A percentile compares a stretch with the other conserved stretches of the same genome.
Conservation (phyloP, 106 monocot species). For the Agapanthus africanus region DNA sequence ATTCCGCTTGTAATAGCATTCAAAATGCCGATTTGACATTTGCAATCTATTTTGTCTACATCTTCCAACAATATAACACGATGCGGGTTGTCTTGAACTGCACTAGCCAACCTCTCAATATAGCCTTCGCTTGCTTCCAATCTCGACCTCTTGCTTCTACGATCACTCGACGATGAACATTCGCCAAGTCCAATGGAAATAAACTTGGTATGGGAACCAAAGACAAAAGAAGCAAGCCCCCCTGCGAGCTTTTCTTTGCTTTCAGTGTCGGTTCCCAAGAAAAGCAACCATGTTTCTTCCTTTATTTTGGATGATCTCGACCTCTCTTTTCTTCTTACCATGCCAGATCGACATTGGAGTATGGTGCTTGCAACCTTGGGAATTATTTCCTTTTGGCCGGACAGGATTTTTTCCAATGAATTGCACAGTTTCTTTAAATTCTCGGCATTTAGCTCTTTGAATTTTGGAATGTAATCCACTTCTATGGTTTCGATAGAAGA, state of each 20-base stretch:
- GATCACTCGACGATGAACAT: conserved; percentile 16
- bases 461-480: conserved; percentile 28
- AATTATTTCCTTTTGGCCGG: conserved; percentile 55
- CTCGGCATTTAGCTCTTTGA: conserved; percentile 78
- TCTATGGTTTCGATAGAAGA: conserved; percentile 42
- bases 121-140: conserved; percentile 20
- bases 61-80: conserved; percentile 63
- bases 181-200: conserved; percentile 19
- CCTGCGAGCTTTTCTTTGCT: conserved; percentile 54
- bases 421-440: conserved; percentile 66
- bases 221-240: conserved; percentile 61
- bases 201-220: conserved; percentile 38
- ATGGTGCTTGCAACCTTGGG: conserved; percentile 68
- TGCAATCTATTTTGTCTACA: conserved; percentile 44
- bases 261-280: conserved; percentile 57
- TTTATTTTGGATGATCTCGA: conserved; percentile 10
- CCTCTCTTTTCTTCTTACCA: conserved; percentile 38
- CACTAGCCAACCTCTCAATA: conserved; percentile 30
- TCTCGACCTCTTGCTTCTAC: conserved; percentile 39
- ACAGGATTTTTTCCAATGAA: conserved; percentile 54
- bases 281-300: conserved; percentile 70
- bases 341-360: conserved; percentile 67
- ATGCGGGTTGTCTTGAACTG: conserved; percentile 43
- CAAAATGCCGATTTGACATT: conserved; percentile 27
- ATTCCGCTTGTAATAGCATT: conserved; percentile 42